phyloP scores from a whole-genome alignment of 441 rosid species.

The Pelargonium myrrhifolium region DNA sequence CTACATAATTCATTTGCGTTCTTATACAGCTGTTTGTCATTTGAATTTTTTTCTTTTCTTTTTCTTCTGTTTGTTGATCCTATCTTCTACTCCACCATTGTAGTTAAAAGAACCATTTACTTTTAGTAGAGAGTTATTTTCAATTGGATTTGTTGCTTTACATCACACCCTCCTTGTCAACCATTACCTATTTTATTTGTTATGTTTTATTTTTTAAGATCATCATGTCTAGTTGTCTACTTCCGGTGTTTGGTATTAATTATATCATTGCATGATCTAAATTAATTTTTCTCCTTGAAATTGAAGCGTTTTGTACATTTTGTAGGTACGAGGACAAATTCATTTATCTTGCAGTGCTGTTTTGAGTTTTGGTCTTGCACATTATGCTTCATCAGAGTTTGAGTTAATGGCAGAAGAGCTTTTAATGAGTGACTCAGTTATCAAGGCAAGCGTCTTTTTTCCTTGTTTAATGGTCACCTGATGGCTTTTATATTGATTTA shows the following conservation, averaged over 20 bases:
- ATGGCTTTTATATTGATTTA: background rate
- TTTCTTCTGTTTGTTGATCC: no score
- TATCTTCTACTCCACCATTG: no score
- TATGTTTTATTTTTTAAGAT: background rate
- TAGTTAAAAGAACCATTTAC: background rate
- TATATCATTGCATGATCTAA: background rate
- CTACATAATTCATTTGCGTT: no score
- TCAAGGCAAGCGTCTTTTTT: slow-evolving; percentile 49
- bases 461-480: background rate
- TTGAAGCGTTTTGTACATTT: slow-evolving; percentile 14
- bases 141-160: background rate
- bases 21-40: no score
- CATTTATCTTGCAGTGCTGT: slow-evolving; percentile 52
- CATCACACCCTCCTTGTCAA: background rate
- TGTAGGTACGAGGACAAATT: slow-evolving; percentile 80
- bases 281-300: background rate
- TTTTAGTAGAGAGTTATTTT: background rate
- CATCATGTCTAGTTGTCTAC: background rate
- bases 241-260: background rate
- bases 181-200: background rate
- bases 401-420: slow-evolving; percentile 94
- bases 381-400: slow-evolving; percentile 70
- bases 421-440: slow-evolving; percentile 70
- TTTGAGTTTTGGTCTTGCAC: slow-evolving; percentile 80
- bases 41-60: no score